Conservation (phyloP, 2,329 filamentous ascomycete species). For the Lasiodiplodia gonubiensis region DNA sequence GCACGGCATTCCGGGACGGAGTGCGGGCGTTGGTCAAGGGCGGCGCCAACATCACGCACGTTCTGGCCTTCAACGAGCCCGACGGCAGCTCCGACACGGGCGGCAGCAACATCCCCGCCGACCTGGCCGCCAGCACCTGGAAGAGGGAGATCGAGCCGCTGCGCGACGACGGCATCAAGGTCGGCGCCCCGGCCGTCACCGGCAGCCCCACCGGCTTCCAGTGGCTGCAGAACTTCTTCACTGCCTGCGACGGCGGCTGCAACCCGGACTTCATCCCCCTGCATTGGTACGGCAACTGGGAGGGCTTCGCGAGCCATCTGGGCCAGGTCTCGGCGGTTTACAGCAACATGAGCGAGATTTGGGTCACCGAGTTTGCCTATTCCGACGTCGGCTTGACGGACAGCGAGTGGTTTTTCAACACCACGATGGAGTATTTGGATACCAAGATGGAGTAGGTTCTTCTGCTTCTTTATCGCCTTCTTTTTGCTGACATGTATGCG, state of each 20-base stretch:
- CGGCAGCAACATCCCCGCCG: conserved; percentile 67
- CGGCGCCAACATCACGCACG: conserved; percentile 63
- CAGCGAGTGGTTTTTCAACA: conserved; percentile 72
- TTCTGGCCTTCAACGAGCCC: conserved; percentile 82
- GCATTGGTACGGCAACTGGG: conserved; percentile 69
- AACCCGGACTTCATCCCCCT: conserved; percentile 57
- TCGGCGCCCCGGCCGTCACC: conserved; percentile 74
- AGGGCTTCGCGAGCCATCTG: conserved; percentile 69
- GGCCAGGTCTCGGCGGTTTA: conserved; percentile 62
- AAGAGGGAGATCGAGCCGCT: conserved; percentile 74
- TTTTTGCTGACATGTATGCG: conserved; percentile 2
- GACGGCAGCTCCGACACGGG: conserved; percentile 63
- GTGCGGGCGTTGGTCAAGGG: conserved; percentile 62
- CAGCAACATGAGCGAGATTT: conserved; percentile 62
- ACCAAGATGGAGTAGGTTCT: conserved; percentile 36
- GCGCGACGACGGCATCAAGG: conserved; percentile 65
- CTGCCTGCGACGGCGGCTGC: conserved; percentile 58
- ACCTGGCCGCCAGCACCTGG: conserved; percentile 70
- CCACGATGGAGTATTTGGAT: conserved; percentile 70
- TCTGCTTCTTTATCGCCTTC: not conserved
- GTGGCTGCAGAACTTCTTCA: conserved; percentile 72
- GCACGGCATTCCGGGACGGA: conserved; percentile 65
- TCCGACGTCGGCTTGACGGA: conserved; percentile 59
- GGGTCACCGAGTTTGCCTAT: conserved; percentile 79
- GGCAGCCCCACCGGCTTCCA: conserved; percentile 64